Evolutionary conservation across 768 basidiomycete species (phyloP).

Genomic region (Boletus tomentosulus): DNA sequence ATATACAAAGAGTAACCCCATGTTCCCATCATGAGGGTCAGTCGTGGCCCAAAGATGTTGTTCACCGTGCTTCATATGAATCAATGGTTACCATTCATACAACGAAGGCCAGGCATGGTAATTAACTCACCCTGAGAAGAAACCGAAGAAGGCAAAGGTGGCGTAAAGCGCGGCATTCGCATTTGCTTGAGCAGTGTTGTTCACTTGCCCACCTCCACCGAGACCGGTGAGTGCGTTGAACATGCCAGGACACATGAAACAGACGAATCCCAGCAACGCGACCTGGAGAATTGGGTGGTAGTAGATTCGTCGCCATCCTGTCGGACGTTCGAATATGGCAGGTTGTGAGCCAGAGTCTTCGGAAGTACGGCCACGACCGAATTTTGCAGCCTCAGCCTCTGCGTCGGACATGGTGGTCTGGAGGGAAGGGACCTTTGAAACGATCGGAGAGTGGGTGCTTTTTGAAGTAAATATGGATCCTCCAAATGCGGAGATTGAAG

Average conservation of each 20-base stretch:
- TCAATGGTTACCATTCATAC: not conserved
- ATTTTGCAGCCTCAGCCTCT: constrained; percentile 16
- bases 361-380: constrained; percentile 11
- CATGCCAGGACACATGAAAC: constrained; percentile 59
- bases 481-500: not conserved
- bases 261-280: constrained; percentile 58
- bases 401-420: constrained; percentile 19
- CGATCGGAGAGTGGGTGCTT: not conserved
- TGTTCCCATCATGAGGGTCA: constrained; percentile 48
- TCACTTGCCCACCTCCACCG: constrained; percentile 75
- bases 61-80: constrained; percentile 55
- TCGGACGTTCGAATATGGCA: constrained; percentile 43
- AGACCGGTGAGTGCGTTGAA: constrained; percentile 80
- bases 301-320: constrained; percentile 51
- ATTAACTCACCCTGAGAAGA: constrained; percentile 61
- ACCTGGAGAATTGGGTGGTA: constrained; percentile 45
- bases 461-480: not conserved
- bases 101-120: not conserved
- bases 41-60: constrained; percentile 56
- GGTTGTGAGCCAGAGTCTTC: constrained; percentile 18
- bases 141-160: constrained; percentile 56
- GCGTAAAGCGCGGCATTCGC: constrained; percentile 65
- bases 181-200: constrained; percentile 60
- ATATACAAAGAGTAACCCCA: constrained; percentile 51
- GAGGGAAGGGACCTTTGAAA: not conserved